Evolutionary conservation across 345 rosid genomes (phyloP), one percentile per base, ranked within the genome.

Genomic region (Populus deltoides): DNA sequence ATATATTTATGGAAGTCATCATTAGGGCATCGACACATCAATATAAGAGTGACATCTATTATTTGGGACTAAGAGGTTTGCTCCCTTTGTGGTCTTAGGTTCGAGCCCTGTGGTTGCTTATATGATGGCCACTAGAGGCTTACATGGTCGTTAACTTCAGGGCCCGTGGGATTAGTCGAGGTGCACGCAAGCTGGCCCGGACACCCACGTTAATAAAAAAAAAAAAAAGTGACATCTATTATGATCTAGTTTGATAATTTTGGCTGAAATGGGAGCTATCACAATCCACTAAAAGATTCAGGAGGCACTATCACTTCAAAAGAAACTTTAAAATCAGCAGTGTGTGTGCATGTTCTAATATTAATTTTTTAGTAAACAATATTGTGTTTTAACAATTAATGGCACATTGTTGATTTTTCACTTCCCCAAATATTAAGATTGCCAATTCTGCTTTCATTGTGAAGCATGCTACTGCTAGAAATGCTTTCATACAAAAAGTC

Each of bases 311-410:
- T 36, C 68, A 61, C 57, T 25, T 73, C 55, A 62, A 74, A 41
- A 74, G 12, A 36, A 6, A 59, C 38, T 61, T 68, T 68, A 62
- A n/a, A 61, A 62, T 41, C 77, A 61, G 68, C 77, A 27, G 7
- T 18, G 29, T 2, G 41, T 8, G 65, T 31, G 3, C 13, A 74
- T 15, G 10, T 61, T 72, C 62, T 61, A 51, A 15, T 9, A 22
- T 61, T 16, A 17, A 39, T 61, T 39, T 62, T n/a, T 18, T 57
- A 5, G 38, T 17, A 59, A 57, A 11, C 25, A 62, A 62, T 1
- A 74, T 27, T 62, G 8, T 35, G 18, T 39, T 62, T 43, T 55
- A 41, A 65, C n/a, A 8, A 5, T 18, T 25, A 29, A 18, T 18
- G 59, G 59, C 59, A 53, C 24, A 53, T 53, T 18, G 25, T 65